Evolutionary conservation across 371 early-diverging fungal genomes (phyloP), one percentile per base, ranked within the genome.

Genomic region (Mucor velutinosus): DNA sequence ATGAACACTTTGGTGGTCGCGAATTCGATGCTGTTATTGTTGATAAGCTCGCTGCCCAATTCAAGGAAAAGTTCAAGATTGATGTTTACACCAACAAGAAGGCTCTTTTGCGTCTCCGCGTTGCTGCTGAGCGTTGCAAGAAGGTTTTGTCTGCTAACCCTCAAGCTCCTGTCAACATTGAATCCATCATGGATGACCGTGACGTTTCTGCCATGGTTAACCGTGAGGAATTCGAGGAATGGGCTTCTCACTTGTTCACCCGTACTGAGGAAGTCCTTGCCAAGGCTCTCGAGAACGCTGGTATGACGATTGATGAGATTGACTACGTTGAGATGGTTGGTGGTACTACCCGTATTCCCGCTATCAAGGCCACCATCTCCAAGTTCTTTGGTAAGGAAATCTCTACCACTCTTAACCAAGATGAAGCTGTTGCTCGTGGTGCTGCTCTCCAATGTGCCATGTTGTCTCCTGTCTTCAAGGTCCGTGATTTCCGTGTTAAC

Each of bases 401-500:
- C 70, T 89, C 95, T 35, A 92, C 92, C 73, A 97, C 97, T 60
- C 86, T 99, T 65, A 99, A 99, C 90, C 95, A 95, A 81, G 99
- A 99, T 75, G 99, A 99, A 82, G 97, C 97, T 49, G 89, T 95
- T 70, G 92, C 98, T 43, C 93, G 97, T 78, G 99, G 99, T 75
- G 95, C 95, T 71, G 98, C 98, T 51, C 88, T 97, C 57, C 94
- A 94, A 86, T 97, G 98, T 83, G 99, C 99, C 76, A 96, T 97
- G 82, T 81, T 95, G 65, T 95, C 96, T 37, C 99, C 99, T n/a
- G 93, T 94, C 60, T 97, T 98, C 93, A 94, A 94, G 82, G 97
- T 97, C 71, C 95, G 98, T 70, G 97, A 97, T 62, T 97, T 97
- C 81, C 76, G 89, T 37, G 90, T 97, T 71, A 88, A 93, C 73